A percentile compares a stretch with the other conserved stretches of the same genome.
Evolutionary conservation across 352 stramenopile species (phyloP).

Genomic region (Phytophthora lateralis): DNA sequence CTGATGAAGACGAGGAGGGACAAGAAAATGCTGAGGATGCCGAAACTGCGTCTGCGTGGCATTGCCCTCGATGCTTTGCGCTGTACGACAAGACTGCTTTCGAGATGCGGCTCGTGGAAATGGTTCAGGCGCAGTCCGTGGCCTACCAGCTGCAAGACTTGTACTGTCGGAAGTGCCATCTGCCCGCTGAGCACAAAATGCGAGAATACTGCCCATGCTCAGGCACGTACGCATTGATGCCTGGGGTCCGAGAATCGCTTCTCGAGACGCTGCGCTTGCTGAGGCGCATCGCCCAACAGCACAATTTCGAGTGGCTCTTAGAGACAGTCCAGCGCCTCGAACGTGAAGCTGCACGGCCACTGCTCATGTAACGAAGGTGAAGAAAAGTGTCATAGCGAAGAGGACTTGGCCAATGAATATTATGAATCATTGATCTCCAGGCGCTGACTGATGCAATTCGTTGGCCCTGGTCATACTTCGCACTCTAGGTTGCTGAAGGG

Average conservation of each 20-base stretch:
- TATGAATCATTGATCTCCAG: not conserved
- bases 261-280: conserved; percentile 67
- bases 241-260: conserved; percentile 43
- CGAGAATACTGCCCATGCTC: conserved; percentile 82
- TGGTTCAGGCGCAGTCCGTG: conserved; percentile 85
- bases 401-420: not conserved
- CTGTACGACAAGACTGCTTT: conserved; percentile 91
- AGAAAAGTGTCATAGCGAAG: too few relatives aligned
- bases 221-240: conserved; percentile 57
- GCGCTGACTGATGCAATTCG: not conserved
- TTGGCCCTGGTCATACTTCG: too few relatives aligned
- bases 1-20: conserved; percentile 34
- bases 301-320: conserved; percentile 70
- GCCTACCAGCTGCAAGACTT: conserved; percentile 94
- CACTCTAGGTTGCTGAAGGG: too few relatives aligned
- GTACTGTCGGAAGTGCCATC: conserved; percentile 78
- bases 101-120: conserved; percentile 91
- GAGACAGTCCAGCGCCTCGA: conserved; percentile 74
- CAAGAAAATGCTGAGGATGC: conserved; percentile 29
- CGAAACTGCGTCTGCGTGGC: conserved; percentile 56
- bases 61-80: conserved; percentile 93
- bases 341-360: conserved; percentile 22
- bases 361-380: conserved; percentile 26
- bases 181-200: conserved; percentile 81
- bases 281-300: conserved; percentile 67